Conservation (phyloP, 257 asterid genomes). For the Fraxinus pennsylvanica region DNA sequence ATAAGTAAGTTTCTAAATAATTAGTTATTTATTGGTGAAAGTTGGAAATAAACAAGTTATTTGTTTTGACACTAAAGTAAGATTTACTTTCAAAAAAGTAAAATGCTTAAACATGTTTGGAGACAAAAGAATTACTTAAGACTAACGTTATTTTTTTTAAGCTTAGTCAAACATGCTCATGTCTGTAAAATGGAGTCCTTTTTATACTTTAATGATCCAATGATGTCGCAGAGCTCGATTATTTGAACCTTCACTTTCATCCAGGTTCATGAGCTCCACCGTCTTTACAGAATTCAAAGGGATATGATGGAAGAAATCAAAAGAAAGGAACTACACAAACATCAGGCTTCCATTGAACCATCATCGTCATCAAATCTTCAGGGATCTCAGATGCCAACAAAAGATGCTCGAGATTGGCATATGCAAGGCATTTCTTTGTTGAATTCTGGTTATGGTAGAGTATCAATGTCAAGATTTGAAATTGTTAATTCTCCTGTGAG, state of each 20-base stretch:
- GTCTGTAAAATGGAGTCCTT: conserved; percentile 2
- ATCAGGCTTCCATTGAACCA: conserved; percentile 64
- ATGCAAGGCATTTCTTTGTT: conserved; percentile 49
- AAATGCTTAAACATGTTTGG: background rate
- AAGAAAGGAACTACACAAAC: conserved; percentile 44
- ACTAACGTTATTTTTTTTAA: background rate
- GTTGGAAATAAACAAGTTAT: background rate
- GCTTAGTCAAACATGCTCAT: background rate
- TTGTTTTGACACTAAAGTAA: background rate
- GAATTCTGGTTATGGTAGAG: conserved; percentile 47
- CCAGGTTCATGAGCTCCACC: conserved; percentile 87
- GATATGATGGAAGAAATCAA: conserved; percentile 84
- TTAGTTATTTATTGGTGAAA: background rate
- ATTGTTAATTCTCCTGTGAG: conserved; percentile 67
- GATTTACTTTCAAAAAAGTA: background rate
- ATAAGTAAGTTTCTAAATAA: background rate
- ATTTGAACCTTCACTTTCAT: conserved; percentile 15
- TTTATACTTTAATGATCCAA: conserved; percentile 10
- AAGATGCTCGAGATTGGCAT: conserved; percentile 75
- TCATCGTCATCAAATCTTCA: conserved; percentile 71
- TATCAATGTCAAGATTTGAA: conserved; percentile 58
- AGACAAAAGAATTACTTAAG: background rate
- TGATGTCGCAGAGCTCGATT: conserved; percentile 14
- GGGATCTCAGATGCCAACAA: conserved; percentile 66
- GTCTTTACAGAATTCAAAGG: conserved; percentile 81